Base-by-base conservation (phyloP, 805 yeast species). In the Candida methanosorbosa region DNA sequence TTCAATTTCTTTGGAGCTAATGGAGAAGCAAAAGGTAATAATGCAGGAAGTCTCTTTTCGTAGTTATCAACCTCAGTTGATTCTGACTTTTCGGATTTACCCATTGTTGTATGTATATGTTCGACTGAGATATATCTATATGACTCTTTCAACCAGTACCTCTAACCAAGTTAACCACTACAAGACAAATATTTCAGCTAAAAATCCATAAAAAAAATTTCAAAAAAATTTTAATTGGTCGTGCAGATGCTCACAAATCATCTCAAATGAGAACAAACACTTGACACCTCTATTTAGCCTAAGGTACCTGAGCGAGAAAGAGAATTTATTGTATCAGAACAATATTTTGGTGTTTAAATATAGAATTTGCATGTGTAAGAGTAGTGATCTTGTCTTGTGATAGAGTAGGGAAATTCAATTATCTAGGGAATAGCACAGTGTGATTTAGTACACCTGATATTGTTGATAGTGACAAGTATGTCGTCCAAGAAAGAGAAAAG, bases 1-100 rank as follows among this genome's bases (percentile, higher is more conserved):
- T 92, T 92, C 57, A 90, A 68, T 62, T 92, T 92, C 68, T 92
- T 92, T 29, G 95, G 76, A 13, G 99, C 99, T 49, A 92, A 71
- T 40, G 99, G 99, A 53, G 77, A 69, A 36, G 98, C 96, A 61
- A 92, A 90, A 36, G 95, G 81, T 47, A 92, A 70, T 38, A 82
- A 77, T 16, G 96, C 97, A 33, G 95, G 80, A 63, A 92, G 64
- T 64, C 97, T 79, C 54, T 72, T 72, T 42, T 92, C 98, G 65
- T 92, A 92, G 75, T 90, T 87, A 59, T 85, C 95, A 47, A 61
- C 63, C 40, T 56, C 58, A 50, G 64, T 63, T 30, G 59, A 38
- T 28, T 39, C 44, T 20, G 37, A 29, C 22, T 63, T 59, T 42
- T 62, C 46, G 19, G 38, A 33, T 64, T 75, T 63, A 26, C 64